Base-by-base conservation (phyloP, 495 filamentous ascomycete genomes). In the Penicillium antarcticum region DNA sequence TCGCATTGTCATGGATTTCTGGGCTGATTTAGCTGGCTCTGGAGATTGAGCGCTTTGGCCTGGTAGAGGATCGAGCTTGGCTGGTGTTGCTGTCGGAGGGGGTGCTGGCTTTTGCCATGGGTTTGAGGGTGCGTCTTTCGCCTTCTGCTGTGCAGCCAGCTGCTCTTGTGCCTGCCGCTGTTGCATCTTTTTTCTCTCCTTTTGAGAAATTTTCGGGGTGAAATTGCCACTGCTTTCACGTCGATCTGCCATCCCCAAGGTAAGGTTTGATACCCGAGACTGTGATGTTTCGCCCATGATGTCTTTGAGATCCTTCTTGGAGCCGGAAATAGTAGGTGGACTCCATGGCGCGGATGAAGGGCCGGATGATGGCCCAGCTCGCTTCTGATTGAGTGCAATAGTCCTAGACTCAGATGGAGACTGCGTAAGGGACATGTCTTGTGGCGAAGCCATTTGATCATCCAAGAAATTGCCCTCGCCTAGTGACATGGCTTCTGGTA, bases 111-210 rank as follows among this genome's bases (percentile, higher is more conserved):
- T 62, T 61, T 90, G 86, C 92, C 92, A 97, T 2, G 92, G 88
- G 17, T 87, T 84, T 26, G 73, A 65, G 9, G 76, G 67, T 42
- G 71, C 74, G 17, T 76, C 67, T 26, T 75, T 68, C 19, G 68
- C 61, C 41, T 72, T 74, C 58, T 80, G 70, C 37, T 83, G 70
- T 21, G 73, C 68, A 48, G 63, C 64, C 1, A 72, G 49, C 52
- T 63, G 65, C 52, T 85, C 74, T 49, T 87, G 84, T 52, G 80
- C 69, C 55, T 81, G 79, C 59, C 86, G 81, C 54, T 89, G 84
- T 55, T 89, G 83, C 41, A 88, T 80, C 62, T 81, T 89, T 71
- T 96, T 96, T 10, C 90, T 83, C 61, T 96, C 92, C 61, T 91
- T 92, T 56, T 97, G 94, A 1, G 90, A 94, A 36, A 95, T 55